These are phyloP conservation scores for Nannizzia gypsea DNA, from an alignment of 2,329 filamentous ascomycete species.

Conservation along the genomic window DNA sequence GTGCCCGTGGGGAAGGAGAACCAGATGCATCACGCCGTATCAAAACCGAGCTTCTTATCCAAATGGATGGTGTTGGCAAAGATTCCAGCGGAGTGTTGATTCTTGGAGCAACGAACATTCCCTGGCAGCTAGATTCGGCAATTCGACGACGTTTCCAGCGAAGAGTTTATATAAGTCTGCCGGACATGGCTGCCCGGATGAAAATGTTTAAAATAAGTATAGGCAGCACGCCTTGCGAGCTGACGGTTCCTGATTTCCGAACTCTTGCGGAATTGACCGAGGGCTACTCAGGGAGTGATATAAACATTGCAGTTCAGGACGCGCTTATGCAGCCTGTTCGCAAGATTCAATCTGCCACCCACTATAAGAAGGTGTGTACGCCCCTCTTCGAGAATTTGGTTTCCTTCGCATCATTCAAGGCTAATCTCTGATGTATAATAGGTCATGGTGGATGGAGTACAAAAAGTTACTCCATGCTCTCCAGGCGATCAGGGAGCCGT, in stretches of 20 bases:
- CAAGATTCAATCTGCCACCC: conserved; percentile 93
- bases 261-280: conserved; percentile 72
- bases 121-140: conserved; percentile 93
- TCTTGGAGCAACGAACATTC: conserved; percentile 93
- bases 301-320: conserved; percentile 87
- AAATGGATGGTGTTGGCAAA: conserved; percentile 98
- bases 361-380: conserved; percentile 76
- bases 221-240: conserved; percentile 80
- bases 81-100: conserved; percentile 91
- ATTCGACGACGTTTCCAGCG: conserved; percentile 94
- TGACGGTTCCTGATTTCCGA: conserved; percentile 66
- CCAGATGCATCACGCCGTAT: conserved; percentile 94
- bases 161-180: conserved; percentile 87
- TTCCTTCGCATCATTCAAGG: neutral
- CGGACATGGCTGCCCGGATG: conserved; percentile 74
- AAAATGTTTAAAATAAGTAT: conserved; percentile 93
- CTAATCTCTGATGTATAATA: conserved; percentile 24
- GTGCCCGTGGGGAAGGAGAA: conserved; percentile 85
- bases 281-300: conserved; percentile 93
- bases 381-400: neutral
- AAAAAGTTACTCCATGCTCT: conserved; percentile 69
- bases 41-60: conserved; percentile 95
- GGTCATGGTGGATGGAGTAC: conserved; percentile 55
- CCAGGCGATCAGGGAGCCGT: conserved; percentile 74
- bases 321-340: conserved; percentile 95